Evolutionary conservation across 2,329 filamentous ascomycete species (phyloP).

Genomic region (Aurifilum marmelostoma): DNA sequence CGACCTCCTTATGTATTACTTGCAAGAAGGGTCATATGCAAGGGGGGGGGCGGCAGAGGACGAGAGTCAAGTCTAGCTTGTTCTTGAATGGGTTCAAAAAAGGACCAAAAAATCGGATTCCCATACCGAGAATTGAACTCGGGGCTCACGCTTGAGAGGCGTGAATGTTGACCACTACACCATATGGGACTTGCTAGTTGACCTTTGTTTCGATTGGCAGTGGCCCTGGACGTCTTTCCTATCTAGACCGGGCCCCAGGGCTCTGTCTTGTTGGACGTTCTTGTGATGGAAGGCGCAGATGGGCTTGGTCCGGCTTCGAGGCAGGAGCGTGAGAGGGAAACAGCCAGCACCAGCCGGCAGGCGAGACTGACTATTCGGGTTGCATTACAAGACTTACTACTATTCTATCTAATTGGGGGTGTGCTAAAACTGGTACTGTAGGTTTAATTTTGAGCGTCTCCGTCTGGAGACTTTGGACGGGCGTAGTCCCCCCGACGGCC

Average conservation of each 20-base stretch:
- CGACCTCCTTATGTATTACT: background rate
- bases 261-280: background rate
- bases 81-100: background rate
- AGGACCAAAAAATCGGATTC: constrained; percentile 14
- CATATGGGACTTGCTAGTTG: background rate
- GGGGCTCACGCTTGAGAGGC: constrained; percentile 17
- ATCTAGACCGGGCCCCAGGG: background rate
- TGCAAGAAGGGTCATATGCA: background rate
- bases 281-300: background rate
- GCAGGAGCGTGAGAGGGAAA: background rate
- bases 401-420: background rate
- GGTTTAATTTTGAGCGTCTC: background rate
- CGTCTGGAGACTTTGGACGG: background rate
- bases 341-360: background rate
- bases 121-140: constrained; percentile 16
- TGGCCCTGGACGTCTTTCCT: background rate
- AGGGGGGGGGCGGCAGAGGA: background rate
- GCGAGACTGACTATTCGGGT: background rate
- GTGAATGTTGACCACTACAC: constrained; percentile 17
- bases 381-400: background rate
- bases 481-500: background rate
- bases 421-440: background rate
- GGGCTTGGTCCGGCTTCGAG: background rate
- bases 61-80: background rate
- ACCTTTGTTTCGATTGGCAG: background rate